Conservation (phyloP, 2,329 filamentous ascomycete species). For the Endocalyx cinctus region DNA sequence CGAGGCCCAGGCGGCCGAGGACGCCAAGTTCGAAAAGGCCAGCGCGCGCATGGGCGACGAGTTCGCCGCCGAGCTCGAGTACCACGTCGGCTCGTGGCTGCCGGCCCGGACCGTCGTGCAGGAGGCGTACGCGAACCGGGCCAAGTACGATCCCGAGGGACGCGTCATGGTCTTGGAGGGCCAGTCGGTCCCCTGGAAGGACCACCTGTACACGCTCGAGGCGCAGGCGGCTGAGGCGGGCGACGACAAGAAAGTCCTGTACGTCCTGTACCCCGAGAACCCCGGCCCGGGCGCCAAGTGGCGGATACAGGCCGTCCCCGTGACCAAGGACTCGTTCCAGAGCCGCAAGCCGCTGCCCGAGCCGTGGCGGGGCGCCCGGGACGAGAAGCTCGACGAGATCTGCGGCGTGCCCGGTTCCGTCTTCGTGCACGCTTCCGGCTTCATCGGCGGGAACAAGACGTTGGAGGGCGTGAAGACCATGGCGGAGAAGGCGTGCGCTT, state of each 20-base stretch:
- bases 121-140: slow-evolving; percentile 66
- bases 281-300: slow-evolving; percentile 73
- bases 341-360: slow-evolving; percentile 90
- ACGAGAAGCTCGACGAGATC: slow-evolving; percentile 74
- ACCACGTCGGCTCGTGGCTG: slow-evolving; percentile 74
- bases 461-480: slow-evolving; percentile 84
- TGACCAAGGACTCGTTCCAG: slow-evolving; percentile 78
- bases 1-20: slow-evolving; percentile 68
- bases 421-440: slow-evolving; percentile 91
- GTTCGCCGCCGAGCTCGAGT: slow-evolving; percentile 76
- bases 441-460: slow-evolving; percentile 93
- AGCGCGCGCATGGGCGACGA: slow-evolving; percentile 83
- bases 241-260: slow-evolving; percentile 60
- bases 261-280: slow-evolving; percentile 88
- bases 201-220: slow-evolving; percentile 80
- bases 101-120: slow-evolving; percentile 79
- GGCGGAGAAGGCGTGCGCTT: slow-evolving; percentile 68
- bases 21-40: slow-evolving; percentile 72
- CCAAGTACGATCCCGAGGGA: slow-evolving; percentile 65
- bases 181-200: slow-evolving; percentile 87
- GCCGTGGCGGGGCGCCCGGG: slow-evolving; percentile 85
- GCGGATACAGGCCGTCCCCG: slow-evolving; percentile 90
- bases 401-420: slow-evolving; percentile 69
- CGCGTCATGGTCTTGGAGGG: slow-evolving; percentile 75
- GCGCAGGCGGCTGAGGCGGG: slow-evolving; percentile 24